These are phyloP conservation scores for Plectosphaerella plurivora DNA, from an alignment of 2,329 filamentous ascomycete genomes.

Conservation along the genomic window DNA sequence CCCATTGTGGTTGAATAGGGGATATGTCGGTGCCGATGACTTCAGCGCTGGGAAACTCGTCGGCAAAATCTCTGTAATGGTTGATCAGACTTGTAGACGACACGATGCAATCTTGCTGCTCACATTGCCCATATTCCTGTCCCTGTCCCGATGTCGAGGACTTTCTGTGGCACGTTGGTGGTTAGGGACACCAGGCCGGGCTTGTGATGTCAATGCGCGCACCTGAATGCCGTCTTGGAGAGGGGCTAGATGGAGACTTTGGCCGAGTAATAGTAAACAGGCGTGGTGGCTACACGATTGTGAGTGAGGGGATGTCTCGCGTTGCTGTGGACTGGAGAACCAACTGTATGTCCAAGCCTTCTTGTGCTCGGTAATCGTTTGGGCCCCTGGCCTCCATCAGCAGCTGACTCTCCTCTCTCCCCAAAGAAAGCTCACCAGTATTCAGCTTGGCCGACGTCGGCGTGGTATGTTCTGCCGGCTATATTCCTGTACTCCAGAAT, in stretches of 20 bases:
- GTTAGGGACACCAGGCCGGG: neutral
- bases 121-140: slow-evolving; percentile 2
- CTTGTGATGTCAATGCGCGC: too few relatives aligned
- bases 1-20: slow-evolving; percentile 50
- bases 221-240: neutral
- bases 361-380: neutral
- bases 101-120: neutral
- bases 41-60: slow-evolving; percentile 36
- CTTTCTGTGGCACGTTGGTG: neutral
- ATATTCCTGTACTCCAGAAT: slow-evolving; percentile 30
- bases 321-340: neutral
- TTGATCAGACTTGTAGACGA: neutral
- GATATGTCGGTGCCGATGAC: slow-evolving; percentile 53
- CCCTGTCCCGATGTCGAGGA: neutral
- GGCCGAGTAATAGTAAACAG: neutral
- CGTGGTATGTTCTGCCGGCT: slow-evolving; percentile 32
- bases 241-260: neutral
- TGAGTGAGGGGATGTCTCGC: neutral
- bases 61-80: slow-evolving; percentile 32
- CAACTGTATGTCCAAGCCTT: neutral
- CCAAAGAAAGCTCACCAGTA: neutral
- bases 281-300: neutral
- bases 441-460: slow-evolving; percentile 12
- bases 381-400: neutral
- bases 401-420: neutral